These are phyloP conservation scores for Annulohypoxylon stygium DNA, from an alignment of 495 filamentous ascomycete species.

Conservation along the genomic window DNA sequence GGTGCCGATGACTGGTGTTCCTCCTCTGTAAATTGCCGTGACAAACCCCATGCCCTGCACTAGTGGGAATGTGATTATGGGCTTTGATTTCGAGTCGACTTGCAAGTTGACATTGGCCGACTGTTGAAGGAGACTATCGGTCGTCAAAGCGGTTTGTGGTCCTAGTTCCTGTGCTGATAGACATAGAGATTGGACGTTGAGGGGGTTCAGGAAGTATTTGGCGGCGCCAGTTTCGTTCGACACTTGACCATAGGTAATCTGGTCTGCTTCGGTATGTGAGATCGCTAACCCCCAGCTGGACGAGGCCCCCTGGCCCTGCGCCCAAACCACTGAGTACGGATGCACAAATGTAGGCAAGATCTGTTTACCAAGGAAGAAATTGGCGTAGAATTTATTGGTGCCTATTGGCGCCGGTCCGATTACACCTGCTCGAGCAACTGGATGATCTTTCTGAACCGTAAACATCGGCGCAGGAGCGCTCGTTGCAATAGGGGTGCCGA, in stretches of 20 bases:
- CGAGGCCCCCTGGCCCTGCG: conserved; percentile 73
- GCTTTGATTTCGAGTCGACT: conserved; percentile 62
- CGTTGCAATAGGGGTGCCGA: conserved; percentile 70
- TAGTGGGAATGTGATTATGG: conserved; percentile 79
- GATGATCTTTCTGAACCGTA: conserved; percentile 59
- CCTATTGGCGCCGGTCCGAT: conserved; percentile 67
- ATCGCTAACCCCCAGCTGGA: conserved; percentile 82
- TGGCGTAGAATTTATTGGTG: conserved; percentile 95
- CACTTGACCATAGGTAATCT: conserved; percentile 71
- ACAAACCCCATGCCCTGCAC: conserved; percentile 93
- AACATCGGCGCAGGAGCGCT: conserved; percentile 69
- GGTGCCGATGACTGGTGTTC: conserved; percentile 78
- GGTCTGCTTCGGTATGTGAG: conserved; percentile 74
- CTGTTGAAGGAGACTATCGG: conserved; percentile 73
- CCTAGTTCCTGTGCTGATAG: conserved; percentile 83
- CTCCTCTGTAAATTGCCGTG: conserved; percentile 79
- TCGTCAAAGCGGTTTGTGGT: conserved; percentile 69
- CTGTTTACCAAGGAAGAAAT: conserved; percentile 85
- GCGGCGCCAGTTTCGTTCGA: conserved; percentile 66
- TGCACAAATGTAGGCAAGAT: conserved; percentile 79
- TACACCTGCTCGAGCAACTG: conserved; percentile 57
- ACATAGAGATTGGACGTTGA: conserved; percentile 83
- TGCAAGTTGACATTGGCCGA: conserved; percentile 79
- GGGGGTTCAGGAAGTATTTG: conserved; percentile 82
- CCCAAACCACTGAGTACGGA: conserved; percentile 87